phyloP scores from a whole-genome alignment of 2,329 filamentous ascomycete species.

The Blastomyces percursus region DNA sequence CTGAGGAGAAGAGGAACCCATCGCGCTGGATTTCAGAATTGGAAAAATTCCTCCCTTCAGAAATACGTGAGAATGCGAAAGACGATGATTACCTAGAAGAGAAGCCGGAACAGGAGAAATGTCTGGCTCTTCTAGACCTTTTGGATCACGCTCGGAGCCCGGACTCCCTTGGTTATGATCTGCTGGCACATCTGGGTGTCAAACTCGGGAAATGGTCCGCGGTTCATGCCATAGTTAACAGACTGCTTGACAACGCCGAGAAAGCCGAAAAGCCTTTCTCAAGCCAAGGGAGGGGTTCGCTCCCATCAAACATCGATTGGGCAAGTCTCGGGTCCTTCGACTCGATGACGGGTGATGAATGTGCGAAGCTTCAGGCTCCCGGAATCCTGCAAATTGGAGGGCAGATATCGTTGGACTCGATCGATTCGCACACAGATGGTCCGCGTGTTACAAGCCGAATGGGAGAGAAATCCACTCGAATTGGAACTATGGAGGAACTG shows the following conservation, averaged over 20 bases:
- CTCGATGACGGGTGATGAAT: slow-evolving; percentile 18
- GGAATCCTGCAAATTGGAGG: neutral
- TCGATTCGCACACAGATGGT: slow-evolving; percentile 13
- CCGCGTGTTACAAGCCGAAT: slow-evolving; percentile 9
- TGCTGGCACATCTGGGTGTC: slow-evolving; percentile 32
- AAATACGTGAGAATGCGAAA: slow-evolving; percentile 14
- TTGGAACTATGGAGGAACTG: slow-evolving; percentile 27
- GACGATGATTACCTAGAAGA: slow-evolving; percentile 7
- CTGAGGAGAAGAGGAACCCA: slow-evolving; percentile 17
- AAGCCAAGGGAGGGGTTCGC: slow-evolving; percentile 9
- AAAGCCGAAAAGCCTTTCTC: slow-evolving; percentile 18
- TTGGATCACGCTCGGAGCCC: slow-evolving; percentile 21
- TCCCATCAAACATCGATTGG: slow-evolving; percentile 25
- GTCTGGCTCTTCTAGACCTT: slow-evolving; percentile 23
- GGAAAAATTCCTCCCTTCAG: slow-evolving; percentile 24
- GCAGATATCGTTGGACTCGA: slow-evolving; percentile 4
- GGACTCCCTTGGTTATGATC: slow-evolving; percentile 22
- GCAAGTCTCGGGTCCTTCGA: slow-evolving; percentile 21
- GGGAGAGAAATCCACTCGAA: slow-evolving; percentile 8
- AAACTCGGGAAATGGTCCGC: slow-evolving; percentile 31
- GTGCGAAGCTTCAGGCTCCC: neutral
- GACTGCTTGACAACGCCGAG: slow-evolving; percentile 30
- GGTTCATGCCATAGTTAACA: slow-evolving; percentile 29
- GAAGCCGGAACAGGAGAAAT: slow-evolving; percentile 15
- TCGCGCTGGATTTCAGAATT: slow-evolving; percentile 27